Conservation (phyloP, 805 yeast species). For the Phaffomyces opuntiae region DNA sequence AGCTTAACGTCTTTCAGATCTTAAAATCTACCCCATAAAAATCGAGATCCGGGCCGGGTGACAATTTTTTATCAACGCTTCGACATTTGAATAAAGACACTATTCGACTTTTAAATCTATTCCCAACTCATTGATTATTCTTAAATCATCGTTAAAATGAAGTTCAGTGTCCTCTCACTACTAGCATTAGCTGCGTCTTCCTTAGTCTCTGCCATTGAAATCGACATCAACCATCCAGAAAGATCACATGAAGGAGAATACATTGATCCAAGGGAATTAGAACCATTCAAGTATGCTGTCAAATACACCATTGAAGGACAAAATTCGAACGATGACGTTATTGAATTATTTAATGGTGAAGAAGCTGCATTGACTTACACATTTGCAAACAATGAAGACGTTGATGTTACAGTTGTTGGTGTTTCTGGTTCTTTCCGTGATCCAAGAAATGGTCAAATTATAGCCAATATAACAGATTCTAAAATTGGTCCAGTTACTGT, state of each 20-base stretch:
- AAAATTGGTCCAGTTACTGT: slow-evolving; percentile 54
- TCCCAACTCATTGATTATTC: neutral
- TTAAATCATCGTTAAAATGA: slow-evolving; percentile 7
- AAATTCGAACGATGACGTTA: slow-evolving; percentile 21
- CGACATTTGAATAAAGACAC: too few species aligned
- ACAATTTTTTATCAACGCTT: too few species aligned
- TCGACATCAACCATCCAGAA: slow-evolving; percentile 14
- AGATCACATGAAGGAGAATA: slow-evolving; percentile 11
- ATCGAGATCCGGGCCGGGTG: too few species aligned
- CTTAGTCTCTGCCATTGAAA: slow-evolving; percentile 10
- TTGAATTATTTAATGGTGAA: slow-evolving; percentile 46
- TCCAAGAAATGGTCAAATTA: slow-evolving; percentile 42
- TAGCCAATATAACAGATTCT: slow-evolving; percentile 59
- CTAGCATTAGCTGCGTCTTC: slow-evolving; percentile 11
- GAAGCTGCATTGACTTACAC: slow-evolving; percentile 43
- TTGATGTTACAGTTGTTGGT: slow-evolving; percentile 49
- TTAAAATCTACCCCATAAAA: too few species aligned
- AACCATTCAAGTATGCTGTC: slow-evolving; percentile 39
- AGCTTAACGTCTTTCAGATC: too few species aligned
- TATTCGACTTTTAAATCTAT: too few species aligned
- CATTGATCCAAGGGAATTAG: slow-evolving; percentile 21
- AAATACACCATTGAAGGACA: slow-evolving; percentile 35
- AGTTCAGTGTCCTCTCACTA: slow-evolving; percentile 12
- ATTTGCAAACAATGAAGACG: slow-evolving; percentile 47
- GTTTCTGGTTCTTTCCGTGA: slow-evolving; percentile 60